Base-by-base conservation (phyloP, 129 eudicot genomes). In the Ambrosia trifida region DNA sequence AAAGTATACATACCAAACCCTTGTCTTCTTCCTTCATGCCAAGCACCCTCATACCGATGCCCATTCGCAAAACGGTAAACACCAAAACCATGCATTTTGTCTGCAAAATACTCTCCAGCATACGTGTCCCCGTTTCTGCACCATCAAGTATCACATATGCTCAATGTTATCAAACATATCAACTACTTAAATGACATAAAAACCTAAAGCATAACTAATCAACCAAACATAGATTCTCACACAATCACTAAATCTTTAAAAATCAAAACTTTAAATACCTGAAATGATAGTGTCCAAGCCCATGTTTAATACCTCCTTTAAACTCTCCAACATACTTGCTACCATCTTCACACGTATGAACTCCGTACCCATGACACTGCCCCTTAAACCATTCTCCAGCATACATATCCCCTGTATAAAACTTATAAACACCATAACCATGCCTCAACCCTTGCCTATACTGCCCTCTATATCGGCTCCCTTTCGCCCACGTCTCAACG, bases 1-100 rank as follows among this genome's bases (percentile, higher is more conserved):
- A 88, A 91, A 35, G 88, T 91, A 63, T 91, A 91, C 92, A 86
- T 85, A 36, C 97, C 97, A 69, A 75, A 86, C 20, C 97, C 97
- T 80, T 91, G 97, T 72, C 86, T 80, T 30, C 90, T 90, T 4
- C 97, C 97, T 86, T 91, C 97, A 59, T 91, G 97, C 97, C 97
- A 91, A 0, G 93, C 90, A 2, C 97, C 97, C 69, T 91, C 93
- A 7, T 91, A 91, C 36, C 83, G 77, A 57, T 91, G 97, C 9
- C 97, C 90, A 7, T 88, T 91, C 38, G 96, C 92, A 74, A 91
- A 91, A 72, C 86, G 90, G 64, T 91, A 91, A 16, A 91, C 89
- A 28, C 97, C 97, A 75, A 88, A 91, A 12, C 97, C 97, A 32
- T 91, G 97, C 68, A 88, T 80, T 70, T 80, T 86, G 81, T 91